Evolutionary conservation across 2,329 filamentous ascomycete species (phyloP).

Genomic region (Phoma sp.): DNA sequence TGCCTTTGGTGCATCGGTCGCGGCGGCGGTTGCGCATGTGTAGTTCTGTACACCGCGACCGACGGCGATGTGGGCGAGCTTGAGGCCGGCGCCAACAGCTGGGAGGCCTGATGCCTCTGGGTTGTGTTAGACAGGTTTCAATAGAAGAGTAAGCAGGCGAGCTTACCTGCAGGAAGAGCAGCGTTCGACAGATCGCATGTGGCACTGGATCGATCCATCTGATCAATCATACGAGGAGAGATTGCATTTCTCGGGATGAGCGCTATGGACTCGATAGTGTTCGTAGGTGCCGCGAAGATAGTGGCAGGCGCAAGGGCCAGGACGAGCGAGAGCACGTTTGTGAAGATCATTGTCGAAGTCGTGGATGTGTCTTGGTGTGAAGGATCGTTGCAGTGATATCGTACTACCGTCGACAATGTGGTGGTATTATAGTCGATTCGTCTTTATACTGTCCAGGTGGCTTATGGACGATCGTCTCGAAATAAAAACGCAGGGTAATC

Average conservation of each 20-base stretch:
- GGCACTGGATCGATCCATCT: slow-evolving; percentile 31
- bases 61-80: slow-evolving; percentile 78
- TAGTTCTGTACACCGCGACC: slow-evolving; percentile 95
- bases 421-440: no score
- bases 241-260: slow-evolving; percentile 22
- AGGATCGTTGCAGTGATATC: neutral
- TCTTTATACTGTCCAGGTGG: no score
- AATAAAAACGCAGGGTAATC: slow-evolving; percentile 1
- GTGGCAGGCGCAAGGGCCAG: slow-evolving; percentile 44
- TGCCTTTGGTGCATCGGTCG: slow-evolving; percentile 67
- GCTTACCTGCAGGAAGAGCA: slow-evolving; percentile 43
- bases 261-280: slow-evolving; percentile 29
- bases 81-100: slow-evolving; percentile 65
- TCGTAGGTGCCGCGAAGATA: slow-evolving; percentile 45
- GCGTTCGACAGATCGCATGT: slow-evolving; percentile 41
- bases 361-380: neutral
- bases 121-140: slow-evolving; percentile 26
- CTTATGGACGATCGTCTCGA: no score
- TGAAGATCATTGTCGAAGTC: slow-evolving; percentile 44
- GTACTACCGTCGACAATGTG: neutral
- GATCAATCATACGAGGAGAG: slow-evolving; percentile 26
- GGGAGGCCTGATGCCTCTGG: slow-evolving; percentile 67
- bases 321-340: slow-evolving; percentile 39
- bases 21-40: slow-evolving; percentile 71
- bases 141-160: neutral